These are phyloP conservation scores for Epichloe typhina DNA, from an alignment of 2,329 filamentous ascomycete genomes.

Conservation along the genomic window DNA sequence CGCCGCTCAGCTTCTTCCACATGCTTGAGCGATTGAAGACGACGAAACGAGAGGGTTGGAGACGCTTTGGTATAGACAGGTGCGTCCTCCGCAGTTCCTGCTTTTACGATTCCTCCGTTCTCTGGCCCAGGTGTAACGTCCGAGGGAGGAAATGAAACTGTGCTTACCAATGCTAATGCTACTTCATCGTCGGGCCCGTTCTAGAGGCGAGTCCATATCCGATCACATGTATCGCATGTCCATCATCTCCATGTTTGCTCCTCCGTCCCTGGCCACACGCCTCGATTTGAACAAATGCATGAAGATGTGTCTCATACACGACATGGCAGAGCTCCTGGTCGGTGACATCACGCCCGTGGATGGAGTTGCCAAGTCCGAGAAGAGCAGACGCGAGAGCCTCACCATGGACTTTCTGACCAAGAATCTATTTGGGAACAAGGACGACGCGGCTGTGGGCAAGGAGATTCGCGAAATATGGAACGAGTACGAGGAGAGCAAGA, in stretches of 20 bases:
- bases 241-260: slow-evolving; percentile 85
- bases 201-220: slow-evolving; percentile 73
- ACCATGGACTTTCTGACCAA: slow-evolving; percentile 87
- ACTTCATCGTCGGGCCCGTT: too few species aligned
- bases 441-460: slow-evolving; percentile 52
- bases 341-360: slow-evolving; percentile 96
- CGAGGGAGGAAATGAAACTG: too few species aligned
- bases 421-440: slow-evolving; percentile 58
- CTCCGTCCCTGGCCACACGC: slow-evolving; percentile 53
- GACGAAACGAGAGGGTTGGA: slow-evolving; percentile 91
- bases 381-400: slow-evolving; percentile 70
- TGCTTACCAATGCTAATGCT: background rate
- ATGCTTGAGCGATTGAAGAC: slow-evolving; percentile 89
- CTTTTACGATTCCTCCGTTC: background rate
- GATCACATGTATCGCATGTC: slow-evolving; percentile 99
- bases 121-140: too few species aligned
- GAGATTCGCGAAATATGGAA: slow-evolving; percentile 77
- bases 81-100: slow-evolving; percentile 14
- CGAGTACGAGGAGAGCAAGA: slow-evolving; percentile 84
- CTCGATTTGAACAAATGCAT: slow-evolving; percentile 76
- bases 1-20: slow-evolving; percentile 87
- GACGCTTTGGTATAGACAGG: slow-evolving; percentile 64
- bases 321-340: slow-evolving; percentile 92
- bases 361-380: slow-evolving; percentile 72
- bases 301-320: slow-evolving; percentile 91